Conservation (phyloP, 495 filamentous ascomycete genomes). For the Chaetomidium leptoderma region DNA sequence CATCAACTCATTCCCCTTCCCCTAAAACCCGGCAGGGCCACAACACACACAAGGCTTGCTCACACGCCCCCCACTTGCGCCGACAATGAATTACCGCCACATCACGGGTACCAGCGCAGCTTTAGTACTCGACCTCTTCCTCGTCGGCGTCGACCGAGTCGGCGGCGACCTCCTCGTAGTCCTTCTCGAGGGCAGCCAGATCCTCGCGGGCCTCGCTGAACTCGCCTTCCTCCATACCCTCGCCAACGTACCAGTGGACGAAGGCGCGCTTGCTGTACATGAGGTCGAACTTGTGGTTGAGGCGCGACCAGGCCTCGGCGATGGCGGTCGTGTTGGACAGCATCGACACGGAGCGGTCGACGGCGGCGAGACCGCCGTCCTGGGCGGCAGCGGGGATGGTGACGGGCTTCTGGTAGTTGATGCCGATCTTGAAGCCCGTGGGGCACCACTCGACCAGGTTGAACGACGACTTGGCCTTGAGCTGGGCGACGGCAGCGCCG, state of each 20-base stretch:
- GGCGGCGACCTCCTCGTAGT: constrained; percentile 86
- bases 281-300: constrained; percentile 92
- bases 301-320: constrained; percentile 81
- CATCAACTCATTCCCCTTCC: background rate
- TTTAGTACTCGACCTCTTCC: constrained; percentile 68
- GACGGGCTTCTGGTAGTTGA: constrained; percentile 86
- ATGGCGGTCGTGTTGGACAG: constrained; percentile 90
- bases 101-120: constrained; percentile 9
- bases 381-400: constrained; percentile 61
- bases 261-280: constrained; percentile 97
- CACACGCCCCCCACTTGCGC: background rate
- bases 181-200: constrained; percentile 81
- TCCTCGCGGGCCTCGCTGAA: constrained; percentile 90
- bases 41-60: background rate
- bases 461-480: constrained; percentile 85
- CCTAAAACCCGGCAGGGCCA: background rate
- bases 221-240: constrained; percentile 95
- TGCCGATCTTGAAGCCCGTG: constrained; percentile 93
- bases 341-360: constrained; percentile 87
- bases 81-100: constrained; percentile 3
- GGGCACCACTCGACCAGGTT: constrained; percentile 95
- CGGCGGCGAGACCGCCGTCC: constrained; percentile 69
- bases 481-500: constrained; percentile 67
- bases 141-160: constrained; percentile 59
- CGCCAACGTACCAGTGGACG: constrained; percentile 93